Evolutionary conservation across 306 rosid species (phyloP).

Genomic region (Cicer chorassanicum): DNA sequence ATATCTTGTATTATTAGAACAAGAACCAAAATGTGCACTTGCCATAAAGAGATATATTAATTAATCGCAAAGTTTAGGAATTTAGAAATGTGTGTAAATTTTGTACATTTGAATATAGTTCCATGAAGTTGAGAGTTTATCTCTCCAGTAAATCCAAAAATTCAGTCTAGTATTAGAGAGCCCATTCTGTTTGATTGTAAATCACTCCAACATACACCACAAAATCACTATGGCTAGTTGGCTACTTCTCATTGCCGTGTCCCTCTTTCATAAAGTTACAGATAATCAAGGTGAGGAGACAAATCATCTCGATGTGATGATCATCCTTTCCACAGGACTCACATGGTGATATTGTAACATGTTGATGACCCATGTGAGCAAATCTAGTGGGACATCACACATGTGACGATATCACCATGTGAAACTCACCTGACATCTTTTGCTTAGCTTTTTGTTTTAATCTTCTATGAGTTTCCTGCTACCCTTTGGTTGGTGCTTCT

Average conservation of each 20-base stretch:
- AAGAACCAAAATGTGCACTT: not conserved
- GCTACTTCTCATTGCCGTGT: not conserved
- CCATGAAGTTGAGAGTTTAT: not conserved
- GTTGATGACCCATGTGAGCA: not conserved
- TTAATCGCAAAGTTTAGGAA: not conserved
- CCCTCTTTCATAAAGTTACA: too few relatives aligned
- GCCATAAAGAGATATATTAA: constrained; percentile 1
- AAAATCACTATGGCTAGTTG: not conserved
- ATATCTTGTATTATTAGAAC: not conserved
- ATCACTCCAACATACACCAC: not conserved
- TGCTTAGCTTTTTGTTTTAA: not conserved
- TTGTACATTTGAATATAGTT: not conserved
- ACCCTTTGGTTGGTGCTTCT: not conserved
- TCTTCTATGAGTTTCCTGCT: not conserved
- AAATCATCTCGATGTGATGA: not conserved
- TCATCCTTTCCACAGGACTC: not conserved
- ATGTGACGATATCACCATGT: not conserved
- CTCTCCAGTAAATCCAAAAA: not conserved
- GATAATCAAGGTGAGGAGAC: not conserved
- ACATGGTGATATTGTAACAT: not conserved
- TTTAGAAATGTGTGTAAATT: not conserved
- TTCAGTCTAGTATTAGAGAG: not conserved
- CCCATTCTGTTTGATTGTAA: not conserved
- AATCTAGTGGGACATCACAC: not conserved
- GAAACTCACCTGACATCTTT: not conserved